Evolutionary conservation across 495 filamentous ascomycete species (phyloP).

Genomic region (Hypomontagnella monticulosa): DNA sequence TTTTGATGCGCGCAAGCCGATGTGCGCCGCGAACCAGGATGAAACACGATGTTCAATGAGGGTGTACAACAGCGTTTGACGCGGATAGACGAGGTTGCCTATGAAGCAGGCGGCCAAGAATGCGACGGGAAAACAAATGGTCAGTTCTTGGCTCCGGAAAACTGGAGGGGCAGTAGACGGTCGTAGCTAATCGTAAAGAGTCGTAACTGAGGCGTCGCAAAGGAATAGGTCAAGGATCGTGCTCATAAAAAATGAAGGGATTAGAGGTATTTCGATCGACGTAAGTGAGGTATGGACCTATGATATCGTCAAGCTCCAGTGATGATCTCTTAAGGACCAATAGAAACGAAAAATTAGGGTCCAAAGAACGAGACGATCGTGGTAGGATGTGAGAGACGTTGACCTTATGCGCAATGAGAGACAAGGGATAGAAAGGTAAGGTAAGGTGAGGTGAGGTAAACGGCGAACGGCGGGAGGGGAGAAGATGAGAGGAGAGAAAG

Average conservation of each 20-base stretch:
- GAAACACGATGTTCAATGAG: neutral
- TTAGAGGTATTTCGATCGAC: constrained; percentile 22
- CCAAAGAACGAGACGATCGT: constrained; percentile 27
- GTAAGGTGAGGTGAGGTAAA: constrained; percentile 1
- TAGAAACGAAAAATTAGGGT: constrained; percentile 14
- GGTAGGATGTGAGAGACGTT: neutral
- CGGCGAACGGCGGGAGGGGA: constrained; percentile 1
- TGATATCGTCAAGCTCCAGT: constrained; percentile 2
- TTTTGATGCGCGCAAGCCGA: neutral
- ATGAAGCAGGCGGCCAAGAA: neutral
- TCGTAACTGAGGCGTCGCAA: constrained; percentile 24
- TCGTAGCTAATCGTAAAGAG: constrained; percentile 26
- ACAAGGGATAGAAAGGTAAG: constrained; percentile 1
- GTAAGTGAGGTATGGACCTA: constrained; percentile 2
- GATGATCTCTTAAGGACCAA: constrained; percentile 6
- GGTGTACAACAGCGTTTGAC: neutral
- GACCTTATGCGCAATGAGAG: constrained; percentile 29
- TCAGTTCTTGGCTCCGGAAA: neutral
- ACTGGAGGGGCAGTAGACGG: neutral
- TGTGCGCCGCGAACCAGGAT: neutral
- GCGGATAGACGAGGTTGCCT: neutral
- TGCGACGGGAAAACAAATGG: neutral
- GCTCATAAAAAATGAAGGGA: constrained; percentile 15
- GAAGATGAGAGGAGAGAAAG: neutral
- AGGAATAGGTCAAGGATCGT: constrained; percentile 14